Conservation (phyloP, 2,329 filamentous ascomycete species). For the Pyricularia grisea region DNA sequence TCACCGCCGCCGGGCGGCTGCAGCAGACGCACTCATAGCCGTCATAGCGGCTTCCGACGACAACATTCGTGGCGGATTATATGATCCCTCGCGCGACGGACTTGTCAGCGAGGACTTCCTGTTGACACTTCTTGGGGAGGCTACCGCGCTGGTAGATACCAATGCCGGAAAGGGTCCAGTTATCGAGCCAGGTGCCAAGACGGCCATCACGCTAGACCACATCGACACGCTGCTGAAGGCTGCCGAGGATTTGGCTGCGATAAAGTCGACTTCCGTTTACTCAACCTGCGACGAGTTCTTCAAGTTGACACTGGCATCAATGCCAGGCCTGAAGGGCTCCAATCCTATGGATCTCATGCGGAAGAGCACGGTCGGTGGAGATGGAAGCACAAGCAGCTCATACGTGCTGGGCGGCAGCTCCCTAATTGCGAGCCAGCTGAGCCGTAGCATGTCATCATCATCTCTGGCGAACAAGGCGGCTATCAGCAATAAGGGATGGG, state of each 20-base stretch:
- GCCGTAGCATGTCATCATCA: slow-evolving; percentile 46
- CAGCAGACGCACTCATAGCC: slow-evolving; percentile 67
- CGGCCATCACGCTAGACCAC: slow-evolving; percentile 58
- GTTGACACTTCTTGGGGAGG: slow-evolving; percentile 74
- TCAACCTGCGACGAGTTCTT: slow-evolving; percentile 71
- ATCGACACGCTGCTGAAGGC: slow-evolving; percentile 68
- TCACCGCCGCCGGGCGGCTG: slow-evolving; percentile 58
- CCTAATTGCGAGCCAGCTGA: slow-evolving; percentile 55
- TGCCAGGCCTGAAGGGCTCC: slow-evolving; percentile 49
- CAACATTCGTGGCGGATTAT: slow-evolving; percentile 83
- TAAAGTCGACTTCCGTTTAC: slow-evolving; percentile 59
- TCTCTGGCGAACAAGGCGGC: slow-evolving; percentile 28
- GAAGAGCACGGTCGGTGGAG: slow-evolving; percentile 40
- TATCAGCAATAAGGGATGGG: slow-evolving; percentile 38
- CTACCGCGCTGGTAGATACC: slow-evolving; percentile 61
- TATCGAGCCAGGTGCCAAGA: slow-evolving; percentile 10
- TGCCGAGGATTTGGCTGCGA: slow-evolving; percentile 70
- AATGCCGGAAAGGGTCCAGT: slow-evolving; percentile 25
- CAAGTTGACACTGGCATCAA: slow-evolving; percentile 62
- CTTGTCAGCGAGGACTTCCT: slow-evolving; percentile 86
- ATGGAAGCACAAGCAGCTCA: slow-evolving; percentile 42
- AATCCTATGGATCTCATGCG: slow-evolving; percentile 56
- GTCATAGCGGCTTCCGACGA: slow-evolving; percentile 81
- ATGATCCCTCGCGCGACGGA: slow-evolving; percentile 69
- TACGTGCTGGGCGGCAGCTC: slow-evolving; percentile 67